These are phyloP conservation scores for Zalerion maritima DNA, from an alignment of 495 filamentous ascomycete genomes.

Conservation along the genomic window DNA sequence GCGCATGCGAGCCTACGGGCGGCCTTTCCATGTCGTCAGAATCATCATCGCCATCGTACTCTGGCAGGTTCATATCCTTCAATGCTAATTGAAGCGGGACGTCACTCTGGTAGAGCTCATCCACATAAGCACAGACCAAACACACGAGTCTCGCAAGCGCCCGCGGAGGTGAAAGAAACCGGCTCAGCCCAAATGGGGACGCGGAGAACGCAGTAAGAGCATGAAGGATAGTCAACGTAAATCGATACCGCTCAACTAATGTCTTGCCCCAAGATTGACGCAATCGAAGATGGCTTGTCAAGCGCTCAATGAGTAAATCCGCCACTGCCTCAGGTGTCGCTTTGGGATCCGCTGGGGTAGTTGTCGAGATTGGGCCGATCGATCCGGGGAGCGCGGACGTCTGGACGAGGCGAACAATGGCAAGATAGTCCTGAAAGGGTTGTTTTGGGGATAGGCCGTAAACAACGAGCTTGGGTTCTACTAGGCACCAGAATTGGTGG, in stretches of 20 bases:
- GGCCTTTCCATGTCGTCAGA: too few species aligned
- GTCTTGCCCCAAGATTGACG: too few species aligned
- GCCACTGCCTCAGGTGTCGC: conserved; percentile 18
- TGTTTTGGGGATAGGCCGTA: conserved; percentile 29
- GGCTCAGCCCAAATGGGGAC: conserved; percentile 22
- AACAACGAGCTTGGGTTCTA: conserved; percentile 32
- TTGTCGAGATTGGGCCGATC: conserved; percentile 28
- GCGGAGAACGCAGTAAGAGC: conserved; percentile 23
- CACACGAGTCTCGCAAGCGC: conserved; percentile 27
- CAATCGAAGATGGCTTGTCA: conserved; percentile 25
- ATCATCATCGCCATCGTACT: not conserved
- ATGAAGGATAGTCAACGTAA: conserved; percentile 17
- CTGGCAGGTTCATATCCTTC: conserved; percentile 5
- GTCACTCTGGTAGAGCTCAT: conserved; percentile 29
- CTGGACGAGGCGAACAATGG: conserved; percentile 22
- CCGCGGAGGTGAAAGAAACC: conserved; percentile 22
- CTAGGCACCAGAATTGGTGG: conserved; percentile 27
- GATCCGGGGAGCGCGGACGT: conserved; percentile 27
- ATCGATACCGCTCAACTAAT: too few species aligned
- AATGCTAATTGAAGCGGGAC: conserved; percentile 5
- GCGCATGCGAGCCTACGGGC: too few species aligned
- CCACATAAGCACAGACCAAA: conserved; percentile 24
- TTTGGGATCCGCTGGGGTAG: conserved; percentile 8
- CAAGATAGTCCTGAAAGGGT: conserved; percentile 25
- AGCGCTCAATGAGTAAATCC: conserved; percentile 22